Evolutionary conservation across 371 early-diverging fungal species (phyloP), one percentile per base, ranked within the genome.

Genomic region (Saksenaea vasiformis): DNA sequence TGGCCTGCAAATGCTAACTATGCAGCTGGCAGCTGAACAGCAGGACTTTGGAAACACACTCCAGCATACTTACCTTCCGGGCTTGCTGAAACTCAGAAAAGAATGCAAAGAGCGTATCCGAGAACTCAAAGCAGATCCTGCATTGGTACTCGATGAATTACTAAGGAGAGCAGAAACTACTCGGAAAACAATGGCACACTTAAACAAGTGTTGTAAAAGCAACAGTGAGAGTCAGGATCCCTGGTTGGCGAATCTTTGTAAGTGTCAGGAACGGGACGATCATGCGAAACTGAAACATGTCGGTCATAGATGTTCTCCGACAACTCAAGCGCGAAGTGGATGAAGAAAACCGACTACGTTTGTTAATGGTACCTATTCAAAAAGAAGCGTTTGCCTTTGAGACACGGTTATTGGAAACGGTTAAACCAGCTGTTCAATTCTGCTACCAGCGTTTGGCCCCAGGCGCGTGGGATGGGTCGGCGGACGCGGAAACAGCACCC

Each of bases 241-340:
- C 14, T 76, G 76, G 79, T 28, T 76, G 14, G 73, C 74, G 0
- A 79, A 79, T 54, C 58, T 76, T 22, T 65, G 79, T 76, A 76
- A 74, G 70, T 65, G 31, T 11, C 15, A 11, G 13, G n/a, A 3
- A 36, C 35, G 11, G 37, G n/a, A 9, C 22, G 51, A 7, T 2
- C 11, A 2, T 10, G 43, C 34, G 26, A 54, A 53, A 13, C 5
- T 39, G 10, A 22, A 22, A 54, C 14, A 17, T 27, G 37, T 60
- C 60, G 11, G 38, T 19, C 47, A n/a, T 53, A 79, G 79, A 71
- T 59, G 77, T 79, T 1, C 62, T 79, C 5, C 68, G 77, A 13
- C 76, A 79, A 26, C 58, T 79, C 47, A 79, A 79, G 39, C 72
- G 64, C 15, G 79, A 79, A 62, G 65, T 74, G 3, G 76, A 76